A percentile compares a stretch with the other conserved stretches of the same genome.
Conservation (phyloP, 2,329 filamentous ascomycete genomes). For the Diaporthe ampelina region DNA sequence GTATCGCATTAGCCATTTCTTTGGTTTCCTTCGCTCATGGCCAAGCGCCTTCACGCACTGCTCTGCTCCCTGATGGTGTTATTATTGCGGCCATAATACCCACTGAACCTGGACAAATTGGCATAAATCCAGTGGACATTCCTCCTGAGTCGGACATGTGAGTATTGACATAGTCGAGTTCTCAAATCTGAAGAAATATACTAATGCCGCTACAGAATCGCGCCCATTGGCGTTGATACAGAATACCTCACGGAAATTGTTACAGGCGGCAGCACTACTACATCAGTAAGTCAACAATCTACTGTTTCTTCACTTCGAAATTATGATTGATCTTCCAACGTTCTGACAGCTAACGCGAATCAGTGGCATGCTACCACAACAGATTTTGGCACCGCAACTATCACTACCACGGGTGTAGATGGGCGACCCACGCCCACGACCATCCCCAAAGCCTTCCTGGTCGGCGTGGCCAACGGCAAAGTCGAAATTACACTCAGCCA, state of each 20-base stretch:
- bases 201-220: conserved; percentile 18
- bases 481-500: conserved; percentile 18
- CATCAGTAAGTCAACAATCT: conserved; percentile 14
- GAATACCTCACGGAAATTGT: conserved; percentile 14
- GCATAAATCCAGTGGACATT: conserved; percentile 19
- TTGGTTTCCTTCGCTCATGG: conserved; percentile 12
- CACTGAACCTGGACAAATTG: conserved; percentile 20
- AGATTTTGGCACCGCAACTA: conserved; percentile 18
- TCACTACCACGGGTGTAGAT: conserved; percentile 13
- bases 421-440: conserved; percentile 8
- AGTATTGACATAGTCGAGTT: not conserved
- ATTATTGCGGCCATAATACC: conserved; percentile 9
- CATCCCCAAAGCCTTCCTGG: conserved; percentile 17
- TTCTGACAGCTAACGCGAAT: conserved; percentile 18
- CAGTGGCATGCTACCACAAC: conserved; percentile 21
- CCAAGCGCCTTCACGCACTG: conserved; percentile 17
- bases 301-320: conserved; percentile 7
- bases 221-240: conserved; percentile 15
- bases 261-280: conserved; percentile 8
- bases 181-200: conserved; percentile 12
- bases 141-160: conserved; percentile 20
- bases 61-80: not conserved
- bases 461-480: not conserved
- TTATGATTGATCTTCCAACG: conserved; percentile 3
- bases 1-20: conserved; percentile 11